A percentile compares a stretch with the other conserved stretches of the same genome.
These are phyloP conservation scores for Stagonosporopsis cucurbitacearum DNA, from an alignment of 2,329 filamentous ascomycete genomes.

Conservation along the genomic window DNA sequence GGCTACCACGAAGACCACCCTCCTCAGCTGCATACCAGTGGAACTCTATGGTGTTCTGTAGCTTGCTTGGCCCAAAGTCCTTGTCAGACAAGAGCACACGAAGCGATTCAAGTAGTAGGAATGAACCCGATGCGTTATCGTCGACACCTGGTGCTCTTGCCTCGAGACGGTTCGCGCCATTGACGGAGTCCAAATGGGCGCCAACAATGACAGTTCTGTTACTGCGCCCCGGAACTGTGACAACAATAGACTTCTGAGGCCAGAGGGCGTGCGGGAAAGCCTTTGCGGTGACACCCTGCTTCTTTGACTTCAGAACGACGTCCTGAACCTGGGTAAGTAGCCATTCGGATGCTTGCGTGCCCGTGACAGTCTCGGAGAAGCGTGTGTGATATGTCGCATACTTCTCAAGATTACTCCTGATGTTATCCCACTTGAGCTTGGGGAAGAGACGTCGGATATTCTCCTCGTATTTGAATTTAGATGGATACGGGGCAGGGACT, in stretches of 20 bases:
- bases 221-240: constrained; percentile 81
- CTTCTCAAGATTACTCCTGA: constrained; percentile 25
- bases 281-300: constrained; percentile 68
- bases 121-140: constrained; percentile 87
- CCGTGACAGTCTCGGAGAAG: constrained; percentile 47
- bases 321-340: constrained; percentile 73
- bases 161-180: constrained; percentile 77
- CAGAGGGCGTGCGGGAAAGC: constrained; percentile 53
- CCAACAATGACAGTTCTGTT: constrained; percentile 86
- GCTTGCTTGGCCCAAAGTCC: constrained; percentile 70
- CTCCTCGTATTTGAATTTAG: constrained; percentile 21
- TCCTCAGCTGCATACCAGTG: constrained; percentile 96
- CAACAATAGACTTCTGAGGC: constrained; percentile 88
- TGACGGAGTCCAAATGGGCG: constrained; percentile 93
- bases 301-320: constrained; percentile 74
- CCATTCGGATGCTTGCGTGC: constrained; percentile 84
- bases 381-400: constrained; percentile 28
- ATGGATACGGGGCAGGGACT: constrained; percentile 21
- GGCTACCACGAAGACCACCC: constrained; percentile 81
- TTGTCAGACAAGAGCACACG: constrained; percentile 75
- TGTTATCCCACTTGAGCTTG: constrained; percentile 26
- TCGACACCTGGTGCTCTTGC: constrained; percentile 81
- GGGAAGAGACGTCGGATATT: constrained; percentile 22
- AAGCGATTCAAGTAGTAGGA: constrained; percentile 91
- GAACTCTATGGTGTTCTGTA: constrained; percentile 88